Conservation (phyloP, 345 rosid genomes). For the Trapa bicornis region DNA sequence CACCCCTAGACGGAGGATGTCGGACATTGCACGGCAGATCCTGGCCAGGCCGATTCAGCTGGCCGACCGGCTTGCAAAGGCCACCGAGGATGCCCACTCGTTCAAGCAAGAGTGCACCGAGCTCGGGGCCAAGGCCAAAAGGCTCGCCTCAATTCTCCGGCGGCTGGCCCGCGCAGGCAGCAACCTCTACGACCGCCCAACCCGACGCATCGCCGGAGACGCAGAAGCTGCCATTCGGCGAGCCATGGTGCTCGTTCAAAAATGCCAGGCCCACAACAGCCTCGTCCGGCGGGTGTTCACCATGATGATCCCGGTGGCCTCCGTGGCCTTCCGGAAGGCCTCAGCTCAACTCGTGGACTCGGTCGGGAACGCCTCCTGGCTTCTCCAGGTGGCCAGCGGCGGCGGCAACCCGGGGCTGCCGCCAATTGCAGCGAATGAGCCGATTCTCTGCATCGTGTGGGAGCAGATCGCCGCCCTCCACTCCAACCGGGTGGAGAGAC, state of each 20-base stretch:
- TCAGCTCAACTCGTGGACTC: slow-evolving; percentile 68
- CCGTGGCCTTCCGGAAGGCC: slow-evolving; percentile 58
- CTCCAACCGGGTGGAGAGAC: slow-evolving; percentile 47
- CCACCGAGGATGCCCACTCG: slow-evolving; percentile 52
- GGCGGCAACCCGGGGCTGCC: slow-evolving; percentile 40
- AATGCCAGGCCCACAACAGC: slow-evolving; percentile 52
- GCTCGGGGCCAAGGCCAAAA: slow-evolving; percentile 57
- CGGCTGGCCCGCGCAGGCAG: slow-evolving; percentile 73
- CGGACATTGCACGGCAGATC: slow-evolving; percentile 58
- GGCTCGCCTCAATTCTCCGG: slow-evolving; percentile 52
- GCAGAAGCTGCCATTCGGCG: slow-evolving; percentile 68
- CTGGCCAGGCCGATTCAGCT: slow-evolving; percentile 57
- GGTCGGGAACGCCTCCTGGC: slow-evolving; percentile 71
- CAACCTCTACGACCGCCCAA: slow-evolving; percentile 63
- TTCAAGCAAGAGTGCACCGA: slow-evolving; percentile 68
- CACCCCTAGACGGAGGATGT: not conserved
- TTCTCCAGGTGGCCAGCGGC: slow-evolving; percentile 55
- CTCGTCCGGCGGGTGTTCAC: slow-evolving; percentile 63
- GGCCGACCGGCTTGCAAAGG: slow-evolving; percentile 60
- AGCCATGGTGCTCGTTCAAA: slow-evolving; percentile 41
- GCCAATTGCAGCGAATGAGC: slow-evolving; percentile 81
- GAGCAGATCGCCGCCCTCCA: slow-evolving; percentile 68
- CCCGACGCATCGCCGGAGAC: slow-evolving; percentile 61
- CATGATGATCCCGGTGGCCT: slow-evolving; percentile 46
- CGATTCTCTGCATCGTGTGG: slow-evolving; percentile 75